phyloP scores from a whole-genome alignment of 306 rosid genomes.

The Trichosanthes cucumerina region DNA sequence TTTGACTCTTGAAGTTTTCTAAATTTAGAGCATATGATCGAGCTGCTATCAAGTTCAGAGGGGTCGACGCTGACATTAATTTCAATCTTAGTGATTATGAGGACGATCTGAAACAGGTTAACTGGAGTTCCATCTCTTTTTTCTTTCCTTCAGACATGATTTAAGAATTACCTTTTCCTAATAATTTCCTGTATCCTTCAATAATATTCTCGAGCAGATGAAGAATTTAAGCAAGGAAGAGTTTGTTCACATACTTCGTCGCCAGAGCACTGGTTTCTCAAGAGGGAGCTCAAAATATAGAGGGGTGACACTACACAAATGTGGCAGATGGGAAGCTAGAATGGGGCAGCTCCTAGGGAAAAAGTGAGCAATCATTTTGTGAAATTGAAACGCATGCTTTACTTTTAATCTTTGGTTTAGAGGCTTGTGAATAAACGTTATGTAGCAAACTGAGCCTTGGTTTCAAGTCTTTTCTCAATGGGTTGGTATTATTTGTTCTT shows the following conservation, averaged over 20 bases:
- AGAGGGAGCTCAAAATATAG: conserved; percentile 93
- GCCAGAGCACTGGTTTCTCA: conserved; percentile 95
- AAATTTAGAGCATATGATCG: conserved; percentile 88
- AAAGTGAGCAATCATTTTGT: conserved; percentile 69
- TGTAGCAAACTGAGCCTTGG: conserved; percentile 24
- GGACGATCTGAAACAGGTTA: conserved; percentile 86
- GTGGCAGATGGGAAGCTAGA: conserved; percentile 99
- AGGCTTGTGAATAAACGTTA: conserved; percentile 11
- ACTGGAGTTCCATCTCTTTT: conserved; percentile 4
- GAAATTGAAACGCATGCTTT: conserved; percentile 14
- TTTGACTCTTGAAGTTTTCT: conserved; percentile 7
- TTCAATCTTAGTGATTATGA: conserved; percentile 84
- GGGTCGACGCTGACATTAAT: conserved; percentile 95
- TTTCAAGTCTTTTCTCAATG: conserved; percentile 31
- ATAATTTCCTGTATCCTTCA: conserved; percentile 10
- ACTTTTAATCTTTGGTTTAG: conserved; percentile 13
- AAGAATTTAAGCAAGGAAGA: conserved; percentile 84
- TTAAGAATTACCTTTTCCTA: not conserved
- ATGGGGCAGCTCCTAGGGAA: conserved; percentile 99
- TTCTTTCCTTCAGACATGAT: not conserved
- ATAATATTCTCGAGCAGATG: conserved; percentile 37
- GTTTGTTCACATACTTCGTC: conserved; percentile 88
- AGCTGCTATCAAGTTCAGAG: conserved; percentile 97
- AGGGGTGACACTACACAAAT: conserved; percentile 97
- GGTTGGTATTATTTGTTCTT: conserved; percentile 28